A percentile compares a stretch with the other conserved stretches of the same genome.
These are phyloP conservation scores for Amanita thiersii DNA, from an alignment of 768 basidiomycete species.

Conservation along the genomic window DNA sequence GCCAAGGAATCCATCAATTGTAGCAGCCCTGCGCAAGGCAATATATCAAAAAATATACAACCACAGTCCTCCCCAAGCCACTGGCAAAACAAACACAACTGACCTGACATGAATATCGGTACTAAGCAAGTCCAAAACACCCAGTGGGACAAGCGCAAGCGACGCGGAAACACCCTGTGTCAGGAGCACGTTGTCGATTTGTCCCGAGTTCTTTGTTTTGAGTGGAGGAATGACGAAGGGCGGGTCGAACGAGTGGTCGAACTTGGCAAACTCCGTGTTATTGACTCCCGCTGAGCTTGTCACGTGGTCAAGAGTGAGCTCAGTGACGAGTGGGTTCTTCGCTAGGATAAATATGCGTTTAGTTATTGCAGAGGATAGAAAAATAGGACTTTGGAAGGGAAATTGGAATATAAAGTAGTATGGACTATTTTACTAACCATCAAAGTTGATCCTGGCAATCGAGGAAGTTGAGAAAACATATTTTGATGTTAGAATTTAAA, in stretches of 20 bases:
- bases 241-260: slow-evolving; percentile 46
- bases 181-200: slow-evolving; percentile 43
- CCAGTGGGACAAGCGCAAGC: slow-evolving; percentile 44
- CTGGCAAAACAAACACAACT: too few relatives aligned
- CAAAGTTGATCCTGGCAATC: slow-evolving; percentile 24
- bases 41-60: too few relatives aligned
- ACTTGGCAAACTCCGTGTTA: slow-evolving; percentile 46
- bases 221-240: slow-evolving; percentile 41
- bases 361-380: too few relatives aligned
- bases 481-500: background rate
- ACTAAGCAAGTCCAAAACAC: slow-evolving; percentile 38
- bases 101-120: slow-evolving; percentile 30
- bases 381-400: background rate
- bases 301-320: slow-evolving; percentile 36
- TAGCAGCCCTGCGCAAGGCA: too few relatives aligned
- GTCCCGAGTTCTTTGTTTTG: slow-evolving; percentile 48
- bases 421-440: slow-evolving; percentile 16
- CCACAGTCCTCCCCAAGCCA: too few relatives aligned
- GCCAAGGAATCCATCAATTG: background rate
- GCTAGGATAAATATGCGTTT: too few relatives aligned
- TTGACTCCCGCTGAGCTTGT: slow-evolving; percentile 39
- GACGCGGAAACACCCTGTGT: slow-evolving; percentile 40
- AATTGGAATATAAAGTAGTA: background rate
- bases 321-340: slow-evolving; percentile 35
- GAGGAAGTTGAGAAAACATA: background rate